A percentile compares a stretch with the other conserved stretches of the same genome.
Evolutionary conservation across 2,329 filamentous ascomycete species (phyloP).

Genomic region (Aspergillus piperis): DNA sequence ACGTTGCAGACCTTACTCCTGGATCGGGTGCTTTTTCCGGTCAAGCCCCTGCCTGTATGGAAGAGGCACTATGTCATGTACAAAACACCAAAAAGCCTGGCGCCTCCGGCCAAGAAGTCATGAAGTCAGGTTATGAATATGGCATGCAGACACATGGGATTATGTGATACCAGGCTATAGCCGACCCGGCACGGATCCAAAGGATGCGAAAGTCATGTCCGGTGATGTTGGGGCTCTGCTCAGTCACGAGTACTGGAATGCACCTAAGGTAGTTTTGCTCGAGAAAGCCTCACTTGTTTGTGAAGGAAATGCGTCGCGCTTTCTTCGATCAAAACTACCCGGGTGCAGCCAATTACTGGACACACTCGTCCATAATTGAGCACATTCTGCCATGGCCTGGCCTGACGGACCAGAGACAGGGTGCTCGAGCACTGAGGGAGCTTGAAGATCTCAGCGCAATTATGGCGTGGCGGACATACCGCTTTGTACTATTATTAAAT

Average conservation of each 20-base stretch:
- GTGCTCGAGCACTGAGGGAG: too few species aligned
- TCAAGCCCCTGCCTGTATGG: conserved; percentile 33
- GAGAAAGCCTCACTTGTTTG: too few species aligned
- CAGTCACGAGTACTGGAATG: not conserved
- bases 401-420: too few species aligned
- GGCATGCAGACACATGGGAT: not conserved
- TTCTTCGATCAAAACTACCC: too few species aligned
- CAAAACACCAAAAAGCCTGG: not conserved
- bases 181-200: not conserved
- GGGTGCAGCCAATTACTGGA: too few species aligned
- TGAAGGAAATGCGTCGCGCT: too few species aligned
- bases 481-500: too few species aligned
- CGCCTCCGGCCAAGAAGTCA: not conserved
- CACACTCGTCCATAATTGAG: too few species aligned
- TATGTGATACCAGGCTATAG: not conserved
- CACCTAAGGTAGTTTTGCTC: too few species aligned
- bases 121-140: not conserved
- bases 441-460: too few species aligned
- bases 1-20: conserved; percentile 44
- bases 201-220: not conserved
- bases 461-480: too few species aligned
- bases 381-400: too few species aligned
- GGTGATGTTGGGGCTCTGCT: not conserved
- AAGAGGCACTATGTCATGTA: conserved; percentile 36
- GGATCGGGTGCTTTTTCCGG: conserved; percentile 43